Evolutionary conservation across 345 rosid genomes (phyloP).

Genomic region (Hevea brasiliensis): DNA sequence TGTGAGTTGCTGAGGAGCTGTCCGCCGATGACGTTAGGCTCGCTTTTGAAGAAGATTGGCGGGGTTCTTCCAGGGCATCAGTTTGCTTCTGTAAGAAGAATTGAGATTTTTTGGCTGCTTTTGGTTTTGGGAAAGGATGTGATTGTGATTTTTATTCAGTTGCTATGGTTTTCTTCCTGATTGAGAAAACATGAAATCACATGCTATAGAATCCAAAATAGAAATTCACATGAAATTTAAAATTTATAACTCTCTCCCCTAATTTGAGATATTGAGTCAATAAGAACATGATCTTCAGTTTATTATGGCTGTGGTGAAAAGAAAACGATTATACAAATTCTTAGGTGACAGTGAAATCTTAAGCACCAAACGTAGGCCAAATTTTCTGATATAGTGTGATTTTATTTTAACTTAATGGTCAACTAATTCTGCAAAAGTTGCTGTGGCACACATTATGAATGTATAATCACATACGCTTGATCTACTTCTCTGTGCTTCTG

Average conservation of each 20-base stretch:
- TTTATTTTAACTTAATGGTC: not conserved
- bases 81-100: conserved; percentile 72
- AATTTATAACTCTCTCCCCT: not conserved
- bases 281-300: not conserved
- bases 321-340: too few relatives aligned
- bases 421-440: not conserved
- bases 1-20: conserved; percentile 50
- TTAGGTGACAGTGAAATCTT: not conserved
- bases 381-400: not conserved
- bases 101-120: not conserved
- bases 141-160: not conserved
- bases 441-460: not conserved
- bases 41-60: conserved; percentile 44
- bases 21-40: conserved; percentile 44
- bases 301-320: not conserved
- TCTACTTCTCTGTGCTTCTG: not conserved
- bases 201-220: not conserved
- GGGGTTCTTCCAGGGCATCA: conserved; percentile 62
- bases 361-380: not conserved
- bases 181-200: not conserved
- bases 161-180: not conserved
- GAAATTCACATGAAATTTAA: not conserved
- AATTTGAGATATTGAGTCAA: not conserved
- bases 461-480: not conserved
- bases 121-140: conserved; percentile 4